Base-by-base conservation (phyloP, 495 filamentous ascomycete genomes). In the Penicillium samsonianum region DNA sequence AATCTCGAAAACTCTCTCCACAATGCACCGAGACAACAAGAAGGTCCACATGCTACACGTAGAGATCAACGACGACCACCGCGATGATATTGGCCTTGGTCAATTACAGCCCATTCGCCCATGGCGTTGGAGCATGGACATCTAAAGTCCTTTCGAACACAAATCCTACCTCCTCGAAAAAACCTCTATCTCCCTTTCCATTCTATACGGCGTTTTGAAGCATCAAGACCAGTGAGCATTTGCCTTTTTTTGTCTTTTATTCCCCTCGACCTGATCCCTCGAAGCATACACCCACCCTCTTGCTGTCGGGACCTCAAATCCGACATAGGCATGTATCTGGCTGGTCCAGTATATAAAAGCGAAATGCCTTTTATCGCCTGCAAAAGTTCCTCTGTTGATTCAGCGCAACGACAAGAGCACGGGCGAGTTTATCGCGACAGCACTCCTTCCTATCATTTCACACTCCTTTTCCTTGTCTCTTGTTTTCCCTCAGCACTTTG, bases 61-160 rank as follows among this genome's bases (percentile, higher is more conserved):
- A 42, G 75, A 78, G 63, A 72, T 79, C 56, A 75, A 71, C 43
- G 73, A 77, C 46, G 64, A 71, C 4, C 14, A 42, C 26, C 61
- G 61, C 58, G 68, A 73, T 25, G 73, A 78, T 37, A 50, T 78
- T 37, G 70, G 53, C 10, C 38, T 73, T 43, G 74, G 74, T 25
- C 65, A 77, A 44, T 58, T 77, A 17, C 72, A 79, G 63, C 72
- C 63, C 37, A 63, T 75, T 46, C 73, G 73, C 23, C 75, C 75
- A 1, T 78, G 71, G 70, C 73, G 76, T 57, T 79, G 76, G 76
- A 79, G 76, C 54, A 78, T 79, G 74, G 76, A 79, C 51, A 73
- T 79, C 28, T 79, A 62, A 70, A 12, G n/a, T 19, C 50, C 40
- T 52, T 33, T 28, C 3, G 4, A 46, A 33, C 41, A 22, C 20